Percentiles rank a stretch among this genome's conserved stretches.
phyloP scores from a whole-genome alignment of 441 rosid genomes.

The Arabidopsis hybrid region DNA sequence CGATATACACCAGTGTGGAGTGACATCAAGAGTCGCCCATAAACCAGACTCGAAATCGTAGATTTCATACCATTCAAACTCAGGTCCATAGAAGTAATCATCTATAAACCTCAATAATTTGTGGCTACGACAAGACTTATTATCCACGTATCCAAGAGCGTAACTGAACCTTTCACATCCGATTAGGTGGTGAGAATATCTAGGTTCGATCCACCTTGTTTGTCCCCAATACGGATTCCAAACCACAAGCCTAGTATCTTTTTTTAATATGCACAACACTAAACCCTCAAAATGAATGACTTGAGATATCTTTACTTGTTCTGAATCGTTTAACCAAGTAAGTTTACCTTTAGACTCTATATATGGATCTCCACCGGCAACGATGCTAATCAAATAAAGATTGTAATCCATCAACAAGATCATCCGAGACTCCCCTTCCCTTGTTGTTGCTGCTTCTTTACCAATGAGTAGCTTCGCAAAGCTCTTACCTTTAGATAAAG shows the following conservation, averaged over 20 bases:
- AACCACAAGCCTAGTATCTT: not conserved
- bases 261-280: not conserved
- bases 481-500: too few relatives aligned
- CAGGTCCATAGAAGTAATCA: not conserved
- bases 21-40: too few relatives aligned
- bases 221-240: not conserved
- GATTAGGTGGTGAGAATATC: not conserved
- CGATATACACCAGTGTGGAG: too few relatives aligned
- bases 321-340: not conserved
- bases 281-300: not conserved
- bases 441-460: too few relatives aligned
- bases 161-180: not conserved
- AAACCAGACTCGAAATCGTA: too few relatives aligned
- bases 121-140: not conserved
- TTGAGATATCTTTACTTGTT: not conserved
- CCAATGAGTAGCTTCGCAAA: too few relatives aligned
- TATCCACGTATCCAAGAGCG: not conserved
- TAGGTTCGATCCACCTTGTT: not conserved
- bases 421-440: too few relatives aligned
- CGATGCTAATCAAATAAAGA: too few relatives aligned
- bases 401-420: too few relatives aligned
- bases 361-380: not conserved
- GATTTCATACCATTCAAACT: too few relatives aligned
- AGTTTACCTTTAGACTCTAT: not conserved
- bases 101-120: not conserved